These are phyloP conservation scores for Globisporangium emineosum DNA, from an alignment of 352 stramenopile genomes.

Conservation along the genomic window DNA sequence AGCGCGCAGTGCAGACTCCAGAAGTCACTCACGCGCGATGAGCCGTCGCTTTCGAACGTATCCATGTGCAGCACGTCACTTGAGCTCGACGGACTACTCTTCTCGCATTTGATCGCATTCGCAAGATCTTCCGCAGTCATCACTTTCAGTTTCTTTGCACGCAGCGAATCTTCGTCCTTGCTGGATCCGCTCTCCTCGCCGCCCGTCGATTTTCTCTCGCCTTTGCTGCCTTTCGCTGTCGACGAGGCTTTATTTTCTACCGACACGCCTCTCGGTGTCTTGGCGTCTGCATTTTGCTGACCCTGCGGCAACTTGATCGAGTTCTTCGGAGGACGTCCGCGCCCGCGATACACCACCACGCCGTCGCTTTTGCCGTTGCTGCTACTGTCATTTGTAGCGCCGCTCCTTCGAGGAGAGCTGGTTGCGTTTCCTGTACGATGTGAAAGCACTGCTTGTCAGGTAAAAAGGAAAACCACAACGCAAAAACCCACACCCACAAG, in stretches of 20 bases:
- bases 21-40: conserved; percentile 21
- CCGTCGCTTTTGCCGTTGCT: conserved; percentile 17
- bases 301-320: conserved; percentile 29
- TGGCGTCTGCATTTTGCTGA: not conserved
- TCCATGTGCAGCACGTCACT: conserved; percentile 55
- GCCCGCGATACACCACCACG: conserved; percentile 35
- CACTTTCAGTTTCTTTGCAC: conserved; percentile 16
- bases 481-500: not conserved
- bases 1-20: conserved; percentile 63
- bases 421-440: conserved; percentile 4
- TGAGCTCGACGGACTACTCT: conserved; percentile 63
- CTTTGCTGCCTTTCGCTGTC: conserved; percentile 3
- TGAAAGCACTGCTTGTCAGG: not conserved
- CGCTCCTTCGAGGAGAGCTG: conserved; percentile 28
- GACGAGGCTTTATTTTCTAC: not conserved
- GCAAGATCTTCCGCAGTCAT: conserved; percentile 9
- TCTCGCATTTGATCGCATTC: conserved; percentile 26
- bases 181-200: not conserved
- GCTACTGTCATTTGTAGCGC: conserved; percentile 4
- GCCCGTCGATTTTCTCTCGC: not conserved
- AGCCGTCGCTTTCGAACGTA: conserved; percentile 29
- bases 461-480: not conserved
- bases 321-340: conserved; percentile 42
- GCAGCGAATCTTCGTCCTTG: not conserved
- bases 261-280: not conserved